Percentiles rank a stretch among this genome's conserved stretches.
Evolutionary conservation across 2,329 filamentous ascomycete genomes (phyloP).

Genomic region (Beauveria brongniartii): DNA sequence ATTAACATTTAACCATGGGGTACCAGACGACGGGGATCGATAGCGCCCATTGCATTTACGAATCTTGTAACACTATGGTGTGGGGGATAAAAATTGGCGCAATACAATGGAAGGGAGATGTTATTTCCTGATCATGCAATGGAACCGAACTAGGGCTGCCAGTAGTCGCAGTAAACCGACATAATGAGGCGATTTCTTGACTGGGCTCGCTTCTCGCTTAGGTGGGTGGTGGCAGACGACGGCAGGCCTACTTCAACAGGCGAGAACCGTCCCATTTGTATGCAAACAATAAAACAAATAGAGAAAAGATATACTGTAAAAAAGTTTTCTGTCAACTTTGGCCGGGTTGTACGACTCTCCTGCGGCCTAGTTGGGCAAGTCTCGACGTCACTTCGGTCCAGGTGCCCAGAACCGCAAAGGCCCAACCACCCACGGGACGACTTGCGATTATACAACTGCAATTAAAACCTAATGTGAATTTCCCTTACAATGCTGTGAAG

Average conservation of each 20-base stretch:
- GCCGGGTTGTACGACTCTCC: not conserved
- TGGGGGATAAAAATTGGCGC: conserved; percentile 11
- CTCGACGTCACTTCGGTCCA: not conserved
- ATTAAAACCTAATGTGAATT: no score
- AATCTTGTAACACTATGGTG: conserved; percentile 13
- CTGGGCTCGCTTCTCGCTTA: not conserved
- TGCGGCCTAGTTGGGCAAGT: not conserved
- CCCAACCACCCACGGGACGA: not conserved
- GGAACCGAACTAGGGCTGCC: not conserved
- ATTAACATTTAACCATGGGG: conserved; percentile 8
- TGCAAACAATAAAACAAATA: conserved; percentile 9
- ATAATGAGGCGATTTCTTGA: conserved; percentile 4
- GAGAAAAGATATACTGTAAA: conserved; percentile 9
- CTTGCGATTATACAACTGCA: not conserved
- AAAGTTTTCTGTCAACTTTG: not conserved
- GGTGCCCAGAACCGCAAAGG: not conserved
- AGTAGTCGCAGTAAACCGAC: not conserved
- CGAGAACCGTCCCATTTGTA: conserved; percentile 9
- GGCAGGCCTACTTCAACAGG: not conserved
- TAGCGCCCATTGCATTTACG: conserved; percentile 7
- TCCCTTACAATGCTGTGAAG: no score
- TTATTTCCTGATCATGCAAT: conserved; percentile 3
- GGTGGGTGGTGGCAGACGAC: conserved; percentile 4
- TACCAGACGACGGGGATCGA: conserved; percentile 2
- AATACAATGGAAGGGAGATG: conserved; percentile 10